A percentile compares a stretch with the other conserved stretches of the same genome.
These are phyloP conservation scores for Pisolithus marmoratus DNA, from an alignment of 768 basidiomycete species.

Conservation along the genomic window DNA sequence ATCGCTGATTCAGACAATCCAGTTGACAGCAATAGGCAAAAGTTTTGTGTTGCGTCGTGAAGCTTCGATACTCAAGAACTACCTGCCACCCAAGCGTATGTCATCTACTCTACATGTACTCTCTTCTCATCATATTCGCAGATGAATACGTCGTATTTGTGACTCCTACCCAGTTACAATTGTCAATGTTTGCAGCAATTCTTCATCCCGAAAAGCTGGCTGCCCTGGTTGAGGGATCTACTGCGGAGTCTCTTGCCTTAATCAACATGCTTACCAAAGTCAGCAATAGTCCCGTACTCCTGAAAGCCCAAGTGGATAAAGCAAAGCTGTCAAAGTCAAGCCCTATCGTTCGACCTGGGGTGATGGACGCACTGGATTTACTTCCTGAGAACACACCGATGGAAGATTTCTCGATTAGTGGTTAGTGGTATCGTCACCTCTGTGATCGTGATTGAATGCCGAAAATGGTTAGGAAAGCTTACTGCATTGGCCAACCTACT, in stretches of 20 bases:
- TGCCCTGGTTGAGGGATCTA: conserved; percentile 61
- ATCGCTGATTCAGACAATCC: conserved; percentile 1
- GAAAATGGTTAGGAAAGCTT: conserved; percentile 60
- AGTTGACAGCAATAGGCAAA: conserved; percentile 71
- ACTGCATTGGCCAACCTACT: conserved; percentile 62
- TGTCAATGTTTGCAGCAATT: conserved; percentile 71
- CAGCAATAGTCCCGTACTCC: conserved; percentile 85
- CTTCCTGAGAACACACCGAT: conserved; percentile 55
- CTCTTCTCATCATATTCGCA: conserved; percentile 25
- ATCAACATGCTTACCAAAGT: conserved; percentile 84
- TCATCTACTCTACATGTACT: not conserved
- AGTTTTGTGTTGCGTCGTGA: conserved; percentile 91
- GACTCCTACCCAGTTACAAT: conserved; percentile 78
- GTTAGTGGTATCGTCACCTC: conserved; percentile 37
- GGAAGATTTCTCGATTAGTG: conserved; percentile 75
- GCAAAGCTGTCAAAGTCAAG: conserved; percentile 40
- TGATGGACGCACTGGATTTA: conserved; percentile 56
- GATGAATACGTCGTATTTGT: conserved; percentile 99
- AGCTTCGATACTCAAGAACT: conserved; percentile 72
- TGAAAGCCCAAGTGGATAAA: conserved; percentile 73
- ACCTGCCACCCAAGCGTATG: conserved; percentile 89
- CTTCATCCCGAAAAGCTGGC: conserved; percentile 68
- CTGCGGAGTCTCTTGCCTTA: conserved; percentile 71
- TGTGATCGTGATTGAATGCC: not conserved
- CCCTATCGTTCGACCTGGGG: conserved; percentile 39